phyloP scores from a whole-genome alignment of 2,329 filamentous ascomycete genomes.

The Pyrenophora graminea region DNA sequence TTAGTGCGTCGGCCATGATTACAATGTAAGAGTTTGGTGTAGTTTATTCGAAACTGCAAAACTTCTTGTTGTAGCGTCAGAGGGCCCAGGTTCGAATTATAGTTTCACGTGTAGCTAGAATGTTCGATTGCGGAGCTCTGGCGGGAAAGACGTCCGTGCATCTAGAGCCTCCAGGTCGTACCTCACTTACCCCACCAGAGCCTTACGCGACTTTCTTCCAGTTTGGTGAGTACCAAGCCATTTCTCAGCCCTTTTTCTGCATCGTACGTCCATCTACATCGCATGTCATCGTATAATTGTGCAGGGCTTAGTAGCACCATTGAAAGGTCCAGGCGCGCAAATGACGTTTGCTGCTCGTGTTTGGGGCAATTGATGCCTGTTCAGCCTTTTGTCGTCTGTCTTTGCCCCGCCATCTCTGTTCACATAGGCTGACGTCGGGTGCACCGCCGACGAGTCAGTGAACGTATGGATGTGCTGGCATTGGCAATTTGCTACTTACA shows the following conservation, averaged over 20 bases:
- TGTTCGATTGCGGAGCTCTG: slow-evolving; percentile 36
- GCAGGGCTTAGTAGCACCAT: no score
- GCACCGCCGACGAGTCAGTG: no score
- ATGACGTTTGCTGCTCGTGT: no score
- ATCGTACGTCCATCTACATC: background rate
- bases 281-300: background rate
- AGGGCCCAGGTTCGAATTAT: slow-evolving; percentile 41
- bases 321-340: background rate
- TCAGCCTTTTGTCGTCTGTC: no score
- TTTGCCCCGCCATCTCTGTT: background rate
- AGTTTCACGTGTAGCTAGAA: slow-evolving; percentile 41
- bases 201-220: slow-evolving; percentile 10
- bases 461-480: no score
- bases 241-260: slow-evolving; percentile 10
- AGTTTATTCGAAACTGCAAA: slow-evolving; percentile 4
- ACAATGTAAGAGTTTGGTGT: slow-evolving; percentile 1
- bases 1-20: slow-evolving; percentile 77
- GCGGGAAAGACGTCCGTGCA: slow-evolving; percentile 17
- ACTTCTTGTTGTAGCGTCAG: slow-evolving; percentile 19
- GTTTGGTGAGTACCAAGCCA: slow-evolving; percentile 9
- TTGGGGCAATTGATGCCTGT: no score
- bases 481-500: no score
- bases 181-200: slow-evolving; percentile 14
- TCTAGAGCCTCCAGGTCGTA: slow-evolving; percentile 34
- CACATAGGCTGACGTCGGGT: background rate